phyloP scores from a whole-genome alignment of 2,329 filamentous ascomycete species.

The Venturia aucupariae region DNA sequence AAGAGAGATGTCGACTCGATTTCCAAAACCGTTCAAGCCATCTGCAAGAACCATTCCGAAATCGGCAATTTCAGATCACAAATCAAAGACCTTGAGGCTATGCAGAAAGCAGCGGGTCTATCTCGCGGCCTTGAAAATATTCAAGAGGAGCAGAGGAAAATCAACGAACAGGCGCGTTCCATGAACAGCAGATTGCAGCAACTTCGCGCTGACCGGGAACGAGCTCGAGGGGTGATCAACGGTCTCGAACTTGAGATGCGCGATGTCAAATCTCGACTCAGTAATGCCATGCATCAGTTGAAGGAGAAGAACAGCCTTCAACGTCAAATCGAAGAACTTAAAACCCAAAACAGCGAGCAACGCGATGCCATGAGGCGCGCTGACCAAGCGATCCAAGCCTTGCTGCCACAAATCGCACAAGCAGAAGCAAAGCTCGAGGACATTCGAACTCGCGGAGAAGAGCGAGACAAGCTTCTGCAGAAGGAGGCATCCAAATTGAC shows the following conservation, averaged over 20 bases:
- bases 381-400: conserved; percentile 63
- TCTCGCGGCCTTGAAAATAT: conserved; percentile 74
- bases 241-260: conserved; percentile 67
- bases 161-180: conserved; percentile 57
- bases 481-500: conserved; percentile 62
- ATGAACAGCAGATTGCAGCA: conserved; percentile 57
- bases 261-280: conserved; percentile 65
- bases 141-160: conserved; percentile 60
- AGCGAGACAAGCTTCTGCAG: conserved; percentile 62
- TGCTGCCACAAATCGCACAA: conserved; percentile 67
- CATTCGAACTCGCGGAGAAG: conserved; percentile 58
- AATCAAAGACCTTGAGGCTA: conserved; percentile 64
- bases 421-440: conserved; percentile 72
- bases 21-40: conserved; percentile 64
- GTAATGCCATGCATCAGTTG: conserved; percentile 60
- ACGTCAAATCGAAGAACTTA: conserved; percentile 63
- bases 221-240: conserved; percentile 57
- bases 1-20: conserved; percentile 68
- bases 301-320: conserved; percentile 70
- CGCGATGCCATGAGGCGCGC: conserved; percentile 59
- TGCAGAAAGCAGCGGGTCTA: conserved; percentile 58
- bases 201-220: conserved; percentile 61
- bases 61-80: conserved; percentile 63
- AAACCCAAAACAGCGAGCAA: conserved; percentile 57
- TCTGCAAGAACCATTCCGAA: conserved; percentile 63